Conservation (phyloP, 352 stramenopile genomes). For the Globisporangium apiculatum region DNA sequence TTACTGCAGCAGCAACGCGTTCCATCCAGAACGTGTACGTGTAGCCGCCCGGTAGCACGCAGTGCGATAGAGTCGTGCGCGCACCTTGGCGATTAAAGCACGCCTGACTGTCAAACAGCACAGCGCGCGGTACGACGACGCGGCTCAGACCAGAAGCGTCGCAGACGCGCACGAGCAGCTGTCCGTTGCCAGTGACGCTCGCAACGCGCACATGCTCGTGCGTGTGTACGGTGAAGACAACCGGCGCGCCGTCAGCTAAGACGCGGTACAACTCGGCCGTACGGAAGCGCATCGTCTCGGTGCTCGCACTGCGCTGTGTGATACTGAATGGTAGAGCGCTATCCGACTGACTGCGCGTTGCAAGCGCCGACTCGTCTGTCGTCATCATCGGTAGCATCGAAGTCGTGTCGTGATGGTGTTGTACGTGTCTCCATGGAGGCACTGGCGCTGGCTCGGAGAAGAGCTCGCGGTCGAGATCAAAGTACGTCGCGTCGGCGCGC, state of each 20-base stretch:
- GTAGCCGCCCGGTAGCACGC: constrained; percentile 38
- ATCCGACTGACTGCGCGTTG: no score
- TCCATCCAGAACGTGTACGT: constrained; percentile 75
- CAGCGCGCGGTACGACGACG: constrained; percentile 43
- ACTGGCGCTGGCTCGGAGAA: constrained; percentile 24
- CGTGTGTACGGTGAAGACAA: constrained; percentile 37
- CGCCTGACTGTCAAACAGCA: constrained; percentile 66
- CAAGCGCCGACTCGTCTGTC: no score
- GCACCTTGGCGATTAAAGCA: constrained; percentile 47
- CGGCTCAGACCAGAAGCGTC: constrained; percentile 38
- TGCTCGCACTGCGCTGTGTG: not conserved
- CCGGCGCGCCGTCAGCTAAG: constrained; percentile 18
- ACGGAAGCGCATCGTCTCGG: constrained; percentile 25
- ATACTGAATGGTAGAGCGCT: not conserved
- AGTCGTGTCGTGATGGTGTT: no score
- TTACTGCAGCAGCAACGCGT: not conserved
- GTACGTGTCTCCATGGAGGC: constrained; percentile 9
- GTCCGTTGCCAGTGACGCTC: constrained; percentile 39
- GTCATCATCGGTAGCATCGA: no score
- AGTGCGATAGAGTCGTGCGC: constrained; percentile 31
- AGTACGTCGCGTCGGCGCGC: constrained; percentile 55
- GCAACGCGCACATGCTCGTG: constrained; percentile 56
- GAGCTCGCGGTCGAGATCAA: constrained; percentile 56
- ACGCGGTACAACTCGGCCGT: constrained; percentile 24
- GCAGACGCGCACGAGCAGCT: constrained; percentile 55